Conservation (phyloP, 805 yeast genomes). For the Aciculoconidium aculeatum region DNA sequence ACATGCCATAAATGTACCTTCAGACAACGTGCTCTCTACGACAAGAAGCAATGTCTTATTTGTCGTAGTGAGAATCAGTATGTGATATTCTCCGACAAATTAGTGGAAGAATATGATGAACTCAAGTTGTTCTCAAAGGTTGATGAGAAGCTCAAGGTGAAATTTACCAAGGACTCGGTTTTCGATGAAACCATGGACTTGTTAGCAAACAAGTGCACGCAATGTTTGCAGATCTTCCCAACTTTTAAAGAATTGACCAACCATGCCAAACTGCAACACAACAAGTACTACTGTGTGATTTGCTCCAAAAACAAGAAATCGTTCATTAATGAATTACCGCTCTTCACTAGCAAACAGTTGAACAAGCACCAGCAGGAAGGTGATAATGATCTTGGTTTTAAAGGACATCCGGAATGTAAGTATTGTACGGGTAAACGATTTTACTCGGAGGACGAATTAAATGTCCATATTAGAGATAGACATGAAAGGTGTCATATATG, state of each 20-base stretch:
- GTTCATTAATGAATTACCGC: constrained; percentile 63
- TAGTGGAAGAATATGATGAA: constrained; percentile 29
- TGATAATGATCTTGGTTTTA: constrained; percentile 63
- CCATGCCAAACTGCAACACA: constrained; percentile 64
- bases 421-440: constrained; percentile 71
- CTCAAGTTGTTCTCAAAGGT: constrained; percentile 26
- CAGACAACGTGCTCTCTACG: constrained; percentile 75
- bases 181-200: constrained; percentile 44
- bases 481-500: constrained; percentile 93
- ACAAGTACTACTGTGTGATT: constrained; percentile 60
- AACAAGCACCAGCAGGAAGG: constrained; percentile 69
- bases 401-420: constrained; percentile 85
- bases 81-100: constrained; percentile 46
- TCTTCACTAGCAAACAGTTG: constrained; percentile 57
- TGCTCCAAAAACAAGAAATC: constrained; percentile 76
- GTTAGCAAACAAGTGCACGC: constrained; percentile 52
- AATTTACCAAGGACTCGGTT: constrained; percentile 52
- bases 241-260: constrained; percentile 54
- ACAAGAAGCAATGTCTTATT: constrained; percentile 68
- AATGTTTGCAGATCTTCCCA: constrained; percentile 37
- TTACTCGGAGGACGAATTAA: constrained; percentile 84
- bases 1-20: constrained; percentile 81
- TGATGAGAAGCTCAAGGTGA: constrained; percentile 46
- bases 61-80: constrained; percentile 69
- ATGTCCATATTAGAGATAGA: constrained; percentile 68